phyloP scores from a whole-genome alignment of 441 rosid genomes.

The Capsella rubella region DNA sequence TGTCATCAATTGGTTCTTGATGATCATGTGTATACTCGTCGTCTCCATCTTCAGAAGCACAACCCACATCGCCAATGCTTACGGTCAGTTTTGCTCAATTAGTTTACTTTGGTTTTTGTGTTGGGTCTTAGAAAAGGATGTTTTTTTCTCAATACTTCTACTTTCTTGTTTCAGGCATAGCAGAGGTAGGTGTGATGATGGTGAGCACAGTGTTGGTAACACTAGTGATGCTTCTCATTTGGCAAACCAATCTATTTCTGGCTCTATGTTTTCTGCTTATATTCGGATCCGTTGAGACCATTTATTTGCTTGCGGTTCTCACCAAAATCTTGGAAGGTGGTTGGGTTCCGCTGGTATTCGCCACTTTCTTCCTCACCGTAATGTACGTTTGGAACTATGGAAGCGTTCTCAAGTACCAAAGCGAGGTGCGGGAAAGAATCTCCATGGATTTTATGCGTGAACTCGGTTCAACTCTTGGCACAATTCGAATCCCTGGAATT shows the following conservation, averaged over 20 bases:
- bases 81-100: constrained; percentile 54
- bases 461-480: constrained; percentile 86
- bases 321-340: constrained; percentile 83
- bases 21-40: constrained; percentile 89
- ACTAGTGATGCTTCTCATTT: constrained; percentile 92
- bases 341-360: constrained; percentile 93
- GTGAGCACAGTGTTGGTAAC: constrained; percentile 88
- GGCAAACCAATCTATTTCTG: constrained; percentile 84
- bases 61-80: constrained; percentile 93
- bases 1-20: constrained; percentile 84
- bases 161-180: constrained; percentile 71
- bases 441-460: constrained; percentile 90
- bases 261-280: constrained; percentile 78
- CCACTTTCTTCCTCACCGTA: constrained; percentile 68
- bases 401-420: constrained; percentile 87
- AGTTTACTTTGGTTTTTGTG: background rate
- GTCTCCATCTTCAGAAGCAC: constrained; percentile 89
- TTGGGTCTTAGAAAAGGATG: background rate
- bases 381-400: constrained; percentile 99
- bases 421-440: constrained; percentile 88
- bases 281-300: constrained; percentile 81
- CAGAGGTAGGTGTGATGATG: constrained; percentile 96
- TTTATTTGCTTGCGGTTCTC: constrained; percentile 82
- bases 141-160: background rate
- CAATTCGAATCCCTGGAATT: constrained; percentile 84